Base-by-base conservation (phyloP, 2,329 filamentous ascomycete genomes). In the Colletotrichum sp. region DNA sequence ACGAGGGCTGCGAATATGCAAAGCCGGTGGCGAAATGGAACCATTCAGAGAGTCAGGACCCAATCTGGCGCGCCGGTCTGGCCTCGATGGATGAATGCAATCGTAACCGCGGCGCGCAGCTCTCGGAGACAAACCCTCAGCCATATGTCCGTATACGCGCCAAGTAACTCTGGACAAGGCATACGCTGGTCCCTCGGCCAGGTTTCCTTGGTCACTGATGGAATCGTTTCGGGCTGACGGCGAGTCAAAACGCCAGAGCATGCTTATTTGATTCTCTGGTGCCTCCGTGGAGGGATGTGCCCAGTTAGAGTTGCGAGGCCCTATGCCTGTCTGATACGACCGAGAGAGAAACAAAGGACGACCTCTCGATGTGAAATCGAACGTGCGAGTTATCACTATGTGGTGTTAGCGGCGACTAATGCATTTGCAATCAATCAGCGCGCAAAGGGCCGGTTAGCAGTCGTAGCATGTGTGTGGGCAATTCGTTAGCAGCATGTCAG, bases 321-420 rank as follows among this genome's bases (percentile, higher is more conserved):
- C 77, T 65, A 58, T 43, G 56, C 67, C 67, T 70, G 36, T 70
- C 73, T 27, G 32, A 39, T 67, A 22, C 66, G 39, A 52, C 56
- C 34, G 30, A 39, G 18, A 30, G 18, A 62, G 52, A 60, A 43
- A 61, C 74, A 74, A 56, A 74, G 65, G 65, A 60, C 39, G 65
- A 61, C 55, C 25, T 28, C 8, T 48, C 25, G 62, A 65, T 30
- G 62, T 70, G 52, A 71, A 79, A 76, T 76, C 78, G 71, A 80
- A 77, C 79, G 79, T 81, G 79, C 79, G 77, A 83, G 80, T 83
- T 83, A 80, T 83, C 79, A 39, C 30, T 15, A 64, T 22, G 32
- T 25, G 81, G 76, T 76, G 66, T 76, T 79, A 78, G 81, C 82
- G 82, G 83, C 81, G 81, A 81, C 84, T 85, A 85, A 86, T 84